Percentiles rank a stretch among this genome's conserved stretches.
Evolutionary conservation across 176 grass and related monocot species (phyloP).

Genomic region (Phoenix roebelenii): DNA sequence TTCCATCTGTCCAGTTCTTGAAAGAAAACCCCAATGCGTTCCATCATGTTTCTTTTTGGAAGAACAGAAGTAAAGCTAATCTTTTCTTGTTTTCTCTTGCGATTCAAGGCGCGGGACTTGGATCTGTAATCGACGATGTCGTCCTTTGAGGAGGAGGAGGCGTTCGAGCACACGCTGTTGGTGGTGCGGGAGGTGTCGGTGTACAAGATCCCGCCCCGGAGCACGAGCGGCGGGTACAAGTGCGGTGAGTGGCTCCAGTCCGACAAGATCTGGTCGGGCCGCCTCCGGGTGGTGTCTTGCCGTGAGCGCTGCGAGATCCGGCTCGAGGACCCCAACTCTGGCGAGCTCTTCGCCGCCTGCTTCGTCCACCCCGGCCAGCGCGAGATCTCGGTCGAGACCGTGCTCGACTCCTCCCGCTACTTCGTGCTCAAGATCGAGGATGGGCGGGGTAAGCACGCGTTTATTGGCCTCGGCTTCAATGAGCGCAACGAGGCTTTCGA

Average conservation of each 20-base stretch:
- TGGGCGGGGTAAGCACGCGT: slow-evolving; percentile 79
- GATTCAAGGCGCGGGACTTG: no score
- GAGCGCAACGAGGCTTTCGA: slow-evolving; percentile 98
- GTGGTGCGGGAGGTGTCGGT: slow-evolving; percentile 90
- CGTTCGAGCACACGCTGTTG: slow-evolving; percentile 93
- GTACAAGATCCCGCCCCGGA: slow-evolving; percentile 92
- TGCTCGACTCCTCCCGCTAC: slow-evolving; percentile 91
- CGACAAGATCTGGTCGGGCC: slow-evolving; percentile 95
- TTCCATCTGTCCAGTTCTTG: no score
- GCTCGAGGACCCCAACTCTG: slow-evolving; percentile 81
- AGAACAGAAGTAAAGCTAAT: no score
- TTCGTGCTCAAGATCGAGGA: slow-evolving; percentile 92
- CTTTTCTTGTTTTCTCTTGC: no score
- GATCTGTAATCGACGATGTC: slow-evolving; percentile 12
- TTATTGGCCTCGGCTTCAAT: slow-evolving; percentile 85
- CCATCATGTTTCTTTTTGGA: no score
- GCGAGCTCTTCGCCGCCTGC: slow-evolving; percentile 86
- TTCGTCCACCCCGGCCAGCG: slow-evolving; percentile 67
- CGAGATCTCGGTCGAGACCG: slow-evolving; percentile 60
- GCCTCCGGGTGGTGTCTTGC: slow-evolving; percentile 90
- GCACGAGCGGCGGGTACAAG: slow-evolving; percentile 92
- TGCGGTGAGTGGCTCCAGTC: slow-evolving; percentile 99
- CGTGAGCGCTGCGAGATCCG: slow-evolving; percentile 83
- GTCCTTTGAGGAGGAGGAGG: slow-evolving; percentile 61
- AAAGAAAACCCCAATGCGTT: no score